phyloP scores from a whole-genome alignment of 768 basidiomycete species.

The Ramaria sp. region DNA sequence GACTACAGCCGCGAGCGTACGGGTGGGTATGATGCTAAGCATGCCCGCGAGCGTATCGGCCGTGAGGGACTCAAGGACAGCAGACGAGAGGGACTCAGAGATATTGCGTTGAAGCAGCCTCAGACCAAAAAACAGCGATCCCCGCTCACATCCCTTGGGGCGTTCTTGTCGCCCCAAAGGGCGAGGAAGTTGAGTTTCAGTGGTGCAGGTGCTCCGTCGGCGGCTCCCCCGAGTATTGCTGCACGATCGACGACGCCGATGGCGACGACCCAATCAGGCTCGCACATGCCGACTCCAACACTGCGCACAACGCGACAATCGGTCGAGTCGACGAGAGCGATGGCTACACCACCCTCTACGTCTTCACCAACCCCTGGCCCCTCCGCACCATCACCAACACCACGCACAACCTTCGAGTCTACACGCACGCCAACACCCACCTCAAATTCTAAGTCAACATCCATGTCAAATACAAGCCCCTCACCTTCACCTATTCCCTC shows the following conservation, averaged over 20 bases:
- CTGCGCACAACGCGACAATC: neutral
- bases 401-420: too few relatives aligned
- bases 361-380: neutral
- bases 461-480: too few relatives aligned
- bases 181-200: conserved; percentile 1
- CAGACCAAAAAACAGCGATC: neutral
- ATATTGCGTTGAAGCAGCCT: neutral
- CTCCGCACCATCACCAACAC: neutral
- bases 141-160: neutral
- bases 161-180: neutral
- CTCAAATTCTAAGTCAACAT: neutral
- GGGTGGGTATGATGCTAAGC: too few relatives aligned
- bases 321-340: neutral
- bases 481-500: neutral
- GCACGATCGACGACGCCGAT: neutral
- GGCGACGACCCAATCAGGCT: neutral
- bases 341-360: neutral
- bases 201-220: neutral
- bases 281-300: neutral
- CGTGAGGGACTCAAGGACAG: too few relatives aligned
- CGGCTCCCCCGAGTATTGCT: neutral
- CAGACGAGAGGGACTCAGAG: too few relatives aligned
- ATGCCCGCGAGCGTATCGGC: too few relatives aligned
- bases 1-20: neutral
- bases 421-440: too few relatives aligned